Evolutionary conservation across 495 filamentous ascomycete genomes (phyloP), one percentile per base, ranked within the genome.

Genomic region (Beverwykella pulmonaria): DNA sequence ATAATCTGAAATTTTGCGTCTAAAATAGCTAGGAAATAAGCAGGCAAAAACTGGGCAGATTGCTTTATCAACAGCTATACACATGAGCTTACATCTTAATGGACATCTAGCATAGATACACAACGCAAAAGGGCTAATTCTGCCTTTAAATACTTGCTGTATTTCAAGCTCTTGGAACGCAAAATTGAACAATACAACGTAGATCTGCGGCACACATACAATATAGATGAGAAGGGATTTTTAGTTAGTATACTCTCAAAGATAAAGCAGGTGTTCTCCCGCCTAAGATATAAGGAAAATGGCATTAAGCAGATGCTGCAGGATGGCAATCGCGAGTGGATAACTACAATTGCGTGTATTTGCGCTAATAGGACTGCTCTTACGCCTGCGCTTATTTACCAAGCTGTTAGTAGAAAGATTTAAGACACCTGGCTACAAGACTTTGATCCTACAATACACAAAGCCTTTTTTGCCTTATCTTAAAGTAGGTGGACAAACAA

Each of bases 191-290:
- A 74, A 53, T 74, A 71, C 30, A 49, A 57, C 20, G 56, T 67
- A 47, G 23, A 63, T 20, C 53, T 65, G 19, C 9, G 49, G 17
- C 52, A 71, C 30, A 66, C 49, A 29, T 72, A 71, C 56, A 73
- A 72, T 46, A 62, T 73, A 26, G 71, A 73, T 59, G 63, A 74
- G 50, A 74, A 74, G 41, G 71, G 70, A 60, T 74, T 74, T 41
- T 22, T 70, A 7, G 61, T 73, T 19, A 61, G 70, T 20, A 29
- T 57, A 23, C 4, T 44, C 5, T 56, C 26, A 17, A 29, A 1
- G 25, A 49, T 53, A 34, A 58, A 49, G 46, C 19, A 53, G 53
- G 23, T 58, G 15, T 67, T 29, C 48, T 54, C 15, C 23, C 41
- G 63, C 5, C 5, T 4, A 15, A 48, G 7, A 15, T 48, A 23